phyloP scores from a whole-genome alignment of 176 grass and related monocot species.

The Juncus effusus region DNA sequence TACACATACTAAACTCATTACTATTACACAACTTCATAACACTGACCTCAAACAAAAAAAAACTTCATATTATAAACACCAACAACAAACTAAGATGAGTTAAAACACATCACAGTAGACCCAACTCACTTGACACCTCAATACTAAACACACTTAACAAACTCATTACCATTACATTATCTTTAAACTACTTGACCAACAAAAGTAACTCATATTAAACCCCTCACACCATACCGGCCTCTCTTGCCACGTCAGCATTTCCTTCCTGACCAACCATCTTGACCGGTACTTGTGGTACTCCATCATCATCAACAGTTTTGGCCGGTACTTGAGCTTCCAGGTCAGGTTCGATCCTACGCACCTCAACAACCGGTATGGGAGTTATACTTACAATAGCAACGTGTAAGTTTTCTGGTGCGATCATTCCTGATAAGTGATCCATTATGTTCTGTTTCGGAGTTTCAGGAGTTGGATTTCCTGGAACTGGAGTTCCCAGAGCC shows the following conservation, averaged over 20 bases:
- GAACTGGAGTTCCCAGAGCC: neutral
- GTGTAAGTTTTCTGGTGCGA: constrained; percentile 32
- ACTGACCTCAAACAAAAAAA: too few relatives aligned
- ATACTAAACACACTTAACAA: too few relatives aligned
- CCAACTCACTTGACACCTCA: too few relatives aligned
- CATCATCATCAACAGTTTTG: neutral
- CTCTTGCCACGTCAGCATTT: neutral
- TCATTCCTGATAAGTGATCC: constrained; percentile 30
- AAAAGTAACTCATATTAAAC: too few relatives aligned
- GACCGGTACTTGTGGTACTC: neutral
- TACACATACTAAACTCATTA: too few relatives aligned
- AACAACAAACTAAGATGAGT: too few relatives aligned
- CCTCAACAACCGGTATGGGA: constrained; percentile 51
- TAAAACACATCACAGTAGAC: too few relatives aligned
- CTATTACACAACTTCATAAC: too few relatives aligned
- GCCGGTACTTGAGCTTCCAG: constrained; percentile 8
- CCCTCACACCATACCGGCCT: too few relatives aligned
- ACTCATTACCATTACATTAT: too few relatives aligned
- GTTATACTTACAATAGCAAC: constrained; percentile 41
- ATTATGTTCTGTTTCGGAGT: neutral
- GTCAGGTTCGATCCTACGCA: constrained; percentile 50
- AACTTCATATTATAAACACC: too few relatives aligned
- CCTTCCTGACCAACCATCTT: neutral
- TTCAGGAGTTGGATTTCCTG: neutral
- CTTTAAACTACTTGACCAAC: too few relatives aligned